phyloP scores from a whole-genome alignment of 345 rosid genomes.

The Psidium friedrichsthalianum region DNA sequence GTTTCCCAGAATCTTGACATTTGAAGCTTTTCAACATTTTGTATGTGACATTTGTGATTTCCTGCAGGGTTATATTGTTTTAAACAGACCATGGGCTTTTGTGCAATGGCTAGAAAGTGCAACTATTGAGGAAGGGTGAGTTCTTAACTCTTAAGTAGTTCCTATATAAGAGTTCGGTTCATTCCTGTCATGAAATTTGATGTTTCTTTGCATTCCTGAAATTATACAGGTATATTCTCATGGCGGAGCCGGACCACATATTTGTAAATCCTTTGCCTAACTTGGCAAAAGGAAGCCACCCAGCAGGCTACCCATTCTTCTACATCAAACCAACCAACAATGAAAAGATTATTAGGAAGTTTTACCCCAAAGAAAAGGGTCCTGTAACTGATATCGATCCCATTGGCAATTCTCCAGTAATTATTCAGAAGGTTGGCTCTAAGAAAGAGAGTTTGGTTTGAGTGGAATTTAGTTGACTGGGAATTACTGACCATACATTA shows the following conservation, averaged over 20 bases:
- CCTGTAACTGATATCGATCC: constrained; percentile 56
- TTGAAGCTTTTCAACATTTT: neutral
- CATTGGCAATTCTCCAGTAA: constrained; percentile 77
- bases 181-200: neutral
- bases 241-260: constrained; percentile 85
- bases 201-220: neutral
- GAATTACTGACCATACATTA: neutral
- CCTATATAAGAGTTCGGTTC: neutral
- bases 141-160: neutral
- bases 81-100: constrained; percentile 81
- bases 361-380: constrained; percentile 59
- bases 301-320: constrained; percentile 68
- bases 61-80: constrained; percentile 62
- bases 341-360: constrained; percentile 45
- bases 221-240: constrained; percentile 53
- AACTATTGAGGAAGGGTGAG: constrained; percentile 58
- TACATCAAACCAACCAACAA: constrained; percentile 56
- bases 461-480: neutral
- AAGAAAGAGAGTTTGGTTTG: neutral
- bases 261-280: constrained; percentile 66
- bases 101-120: constrained; percentile 76
- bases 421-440: constrained; percentile 47
- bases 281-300: constrained; percentile 42
- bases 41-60: neutral
- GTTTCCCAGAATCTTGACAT: neutral